Percentiles rank a stretch among this genome's conserved stretches.
Evolutionary conservation across 2,329 filamentous ascomycete species (phyloP).

Genomic region (Atkinsonella hypoxylon): DNA sequence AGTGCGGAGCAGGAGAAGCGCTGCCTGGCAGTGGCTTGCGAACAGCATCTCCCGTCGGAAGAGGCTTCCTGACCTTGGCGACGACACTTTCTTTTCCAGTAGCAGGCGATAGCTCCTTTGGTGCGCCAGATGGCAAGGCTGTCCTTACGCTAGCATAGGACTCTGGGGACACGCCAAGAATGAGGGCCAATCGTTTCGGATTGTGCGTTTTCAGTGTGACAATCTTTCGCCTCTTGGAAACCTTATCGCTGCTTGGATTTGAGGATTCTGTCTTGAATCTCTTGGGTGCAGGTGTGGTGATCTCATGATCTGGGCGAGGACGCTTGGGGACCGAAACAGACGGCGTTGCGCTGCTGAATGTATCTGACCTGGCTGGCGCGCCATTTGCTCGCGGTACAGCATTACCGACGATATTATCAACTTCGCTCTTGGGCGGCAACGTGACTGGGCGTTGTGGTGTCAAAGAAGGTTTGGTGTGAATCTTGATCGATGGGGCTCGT

Average conservation of each 20-base stretch:
- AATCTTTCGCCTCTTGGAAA: constrained; percentile 21
- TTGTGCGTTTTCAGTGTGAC: constrained; percentile 25
- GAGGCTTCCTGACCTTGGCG: constrained; percentile 24
- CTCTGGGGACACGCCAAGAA: constrained; percentile 19
- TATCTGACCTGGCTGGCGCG: constrained; percentile 10
- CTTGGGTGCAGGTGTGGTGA: constrained; percentile 23
- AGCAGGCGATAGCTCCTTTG: constrained; percentile 15
- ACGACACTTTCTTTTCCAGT: constrained; percentile 18
- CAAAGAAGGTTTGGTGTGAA: constrained; percentile 21
- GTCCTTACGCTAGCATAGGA: constrained; percentile 15
- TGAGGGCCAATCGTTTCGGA: constrained; percentile 22
- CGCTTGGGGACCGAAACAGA: constrained; percentile 19
- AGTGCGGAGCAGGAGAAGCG: constrained; percentile 12
- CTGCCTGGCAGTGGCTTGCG: constrained; percentile 23
- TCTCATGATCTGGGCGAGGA: constrained; percentile 24
- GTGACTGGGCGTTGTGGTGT: constrained; percentile 10
- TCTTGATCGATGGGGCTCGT: constrained; percentile 27
- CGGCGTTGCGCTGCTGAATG: constrained; percentile 11
- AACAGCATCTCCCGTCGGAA: constrained; percentile 18
- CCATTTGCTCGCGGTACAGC: constrained; percentile 2
- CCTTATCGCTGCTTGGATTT: constrained; percentile 11
- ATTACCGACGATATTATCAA: constrained; percentile 5
- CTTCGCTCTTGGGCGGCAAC: background rate
- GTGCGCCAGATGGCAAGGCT: constrained; percentile 20
- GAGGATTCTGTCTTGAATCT: constrained; percentile 21